Base-by-base conservation (phyloP, 768 basidiomycete species). In the Lactarius tabidus region DNA sequence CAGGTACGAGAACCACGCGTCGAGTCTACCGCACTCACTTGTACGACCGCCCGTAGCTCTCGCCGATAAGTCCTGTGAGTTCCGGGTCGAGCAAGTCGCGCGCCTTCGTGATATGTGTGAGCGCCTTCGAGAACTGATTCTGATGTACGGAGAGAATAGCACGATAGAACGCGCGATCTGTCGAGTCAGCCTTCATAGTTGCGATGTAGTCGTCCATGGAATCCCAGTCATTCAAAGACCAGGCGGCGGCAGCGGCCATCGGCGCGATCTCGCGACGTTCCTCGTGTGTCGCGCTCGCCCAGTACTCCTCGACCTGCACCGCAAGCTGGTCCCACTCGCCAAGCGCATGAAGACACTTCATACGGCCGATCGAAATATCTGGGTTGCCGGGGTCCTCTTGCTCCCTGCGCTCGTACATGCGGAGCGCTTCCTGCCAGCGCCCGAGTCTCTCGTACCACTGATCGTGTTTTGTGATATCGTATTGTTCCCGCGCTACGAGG, bases 401-500 rank as follows among this genome's bases (percentile, higher is more conserved):
- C 6, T 84, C 85, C 71, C 89, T 91, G 71, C 85, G 85, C 68
- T 95, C 90, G 72, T 96, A 97, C 0, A 90, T 90, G 10, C 77
- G 80, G 43, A 98, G 78, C 0, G 97, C 97, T 68, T 98, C 93
- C 71, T 94, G 91, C 97, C 97, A 99, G 60, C 91, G 82, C 6
- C 95, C 95, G 20, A 99, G 86, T 69, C 96, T 85, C 76, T 98
- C 95, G 73, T 94, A 99, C 97, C 97, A 99, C 71, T 96, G 91
- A 70, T 98, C 97, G 72, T 98, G 94, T 73, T 95, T 90, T 43
- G 87, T 87, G 35, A 93, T 88, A 69, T 94, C 91, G 73, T 93
- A 94, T 68, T 93, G 90, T 72, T 93, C 90, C 48, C 90, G 85
- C 45, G 96, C 95, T 58, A 91, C 90, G 29, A 90, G 84, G 3